phyloP scores from a whole-genome alignment of 352 stramenopile genomes.

The Halophytophthora batemanensis region DNA sequence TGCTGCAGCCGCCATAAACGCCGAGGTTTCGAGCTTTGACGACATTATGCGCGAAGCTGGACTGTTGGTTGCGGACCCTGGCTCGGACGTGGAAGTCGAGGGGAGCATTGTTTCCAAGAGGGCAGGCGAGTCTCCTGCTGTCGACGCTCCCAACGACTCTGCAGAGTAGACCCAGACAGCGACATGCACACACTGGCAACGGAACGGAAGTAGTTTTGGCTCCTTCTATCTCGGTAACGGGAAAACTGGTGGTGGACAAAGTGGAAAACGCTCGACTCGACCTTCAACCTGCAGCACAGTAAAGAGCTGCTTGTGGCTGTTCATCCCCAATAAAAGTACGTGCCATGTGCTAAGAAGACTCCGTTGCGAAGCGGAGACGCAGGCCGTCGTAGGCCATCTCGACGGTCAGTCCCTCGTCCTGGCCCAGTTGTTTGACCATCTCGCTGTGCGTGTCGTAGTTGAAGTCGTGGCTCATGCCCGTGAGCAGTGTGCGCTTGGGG shows the following conservation, averaged over 20 bases:
- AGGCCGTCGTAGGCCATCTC: constrained; percentile 75
- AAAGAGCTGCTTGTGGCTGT: no score
- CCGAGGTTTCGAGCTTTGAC: constrained; percentile 37
- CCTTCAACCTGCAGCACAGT: no score
- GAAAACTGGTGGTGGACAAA: no score
- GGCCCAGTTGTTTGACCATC: constrained; percentile 29
- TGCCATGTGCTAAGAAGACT: no score
- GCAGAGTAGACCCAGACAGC: no score
- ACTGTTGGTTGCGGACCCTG: constrained; percentile 7
- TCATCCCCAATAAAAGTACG: no score
- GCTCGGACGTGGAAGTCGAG: constrained; percentile 7
- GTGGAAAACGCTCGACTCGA: no score
- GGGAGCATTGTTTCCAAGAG: no score
- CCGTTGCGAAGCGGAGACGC: constrained; percentile 31
- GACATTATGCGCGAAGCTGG: constrained; percentile 49
- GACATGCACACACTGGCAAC: no score
- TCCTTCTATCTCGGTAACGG: no score
- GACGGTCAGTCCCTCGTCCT: constrained; percentile 44
- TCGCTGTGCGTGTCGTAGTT: constrained; percentile 49
- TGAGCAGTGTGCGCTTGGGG: constrained; percentile 60
- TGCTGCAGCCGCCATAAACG: constrained; percentile 13
- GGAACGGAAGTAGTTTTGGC: no score
- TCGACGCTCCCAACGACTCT: no score
- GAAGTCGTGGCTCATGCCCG: constrained; percentile 75
- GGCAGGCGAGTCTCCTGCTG: not conserved